Evolutionary conservation across 2,329 filamentous ascomycete species (phyloP), one percentile per base, ranked within the genome.

Genomic region (Lachnellula cervina): DNA sequence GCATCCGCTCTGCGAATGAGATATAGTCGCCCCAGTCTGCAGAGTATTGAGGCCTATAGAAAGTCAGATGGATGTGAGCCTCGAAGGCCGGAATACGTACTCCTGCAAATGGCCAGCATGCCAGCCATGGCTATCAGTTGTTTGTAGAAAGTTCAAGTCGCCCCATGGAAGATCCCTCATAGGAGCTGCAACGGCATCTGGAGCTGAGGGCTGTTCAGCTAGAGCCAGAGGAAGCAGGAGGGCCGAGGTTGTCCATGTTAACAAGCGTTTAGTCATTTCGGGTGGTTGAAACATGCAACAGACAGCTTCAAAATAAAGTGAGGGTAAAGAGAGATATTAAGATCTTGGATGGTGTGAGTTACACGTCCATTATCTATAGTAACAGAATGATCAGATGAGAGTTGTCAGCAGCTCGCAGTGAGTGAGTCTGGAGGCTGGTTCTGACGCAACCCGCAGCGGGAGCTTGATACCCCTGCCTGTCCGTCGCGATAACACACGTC

Each of bases 21-120:
- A 97, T 81, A 72, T 97, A 99, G 74, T 99, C 94, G 56, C 94
- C 94, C 91, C 94, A 97, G 72, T 99, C 94, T 47, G 90, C 93
- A 6, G 90, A 92, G 73, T 95, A 99, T 58, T 94, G 93, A 2
- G 90, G 80, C 74, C 88, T 90, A 59, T 28, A 43, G 3, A 9
- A 47, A 23, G 51, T 67, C 48, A 68, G 54, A 19, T 50, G 21
- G 19, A 34, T 6, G 16, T 25, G n/a, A 16, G 17, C n/a, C 5
- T n/a, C 8, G 48, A 5, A 23, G 11, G 19, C 3, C 14, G 38
- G 21, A 19, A 7, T 16, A 49, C 80, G 68, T 76, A 90, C 86
- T 99, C 94, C 76, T 92, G 87, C 5, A 97, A 75, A 77, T 99
- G 94, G 1, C 94, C 94, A 9, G 84, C 90, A 69, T 95, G 86